Evolutionary conservation across 2,329 filamentous ascomycete species (phyloP).

Genomic region (Fusarium temperatum): DNA sequence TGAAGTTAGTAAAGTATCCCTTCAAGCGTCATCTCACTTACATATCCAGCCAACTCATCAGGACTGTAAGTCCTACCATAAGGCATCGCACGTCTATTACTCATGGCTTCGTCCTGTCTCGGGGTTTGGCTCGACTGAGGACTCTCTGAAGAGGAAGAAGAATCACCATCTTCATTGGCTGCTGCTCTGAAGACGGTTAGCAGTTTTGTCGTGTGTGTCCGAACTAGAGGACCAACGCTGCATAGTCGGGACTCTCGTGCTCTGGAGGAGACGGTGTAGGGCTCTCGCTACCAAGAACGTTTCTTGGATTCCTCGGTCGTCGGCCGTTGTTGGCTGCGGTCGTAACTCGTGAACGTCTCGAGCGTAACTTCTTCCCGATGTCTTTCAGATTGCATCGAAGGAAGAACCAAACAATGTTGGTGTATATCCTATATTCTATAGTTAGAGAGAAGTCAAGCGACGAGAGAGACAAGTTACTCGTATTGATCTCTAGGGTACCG

Average conservation of each 20-base stretch:
- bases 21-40: background rate
- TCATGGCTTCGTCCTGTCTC: background rate
- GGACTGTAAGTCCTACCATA: background rate
- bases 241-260: accelerated
- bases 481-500: background rate
- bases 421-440: background rate
- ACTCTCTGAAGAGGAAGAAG: background rate
- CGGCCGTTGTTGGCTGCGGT: background rate
- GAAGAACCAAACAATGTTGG: background rate
- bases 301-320: background rate
- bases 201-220: no score
- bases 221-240: background rate
- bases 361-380: background rate
- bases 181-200: background rate
- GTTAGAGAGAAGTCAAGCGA: accelerated
- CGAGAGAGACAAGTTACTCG: background rate
- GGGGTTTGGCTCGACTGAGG: background rate
- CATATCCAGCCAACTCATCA: background rate
- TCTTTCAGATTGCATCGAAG: background rate
- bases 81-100: accelerated
- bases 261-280: no score
- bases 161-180: background rate
- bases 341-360: background rate
- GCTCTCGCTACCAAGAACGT: background rate
- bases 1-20: background rate